These are phyloP conservation scores for Salpingoeca rosetta DNA, from an alignment of 78 protist genomes.

Conservation along the genomic window DNA sequence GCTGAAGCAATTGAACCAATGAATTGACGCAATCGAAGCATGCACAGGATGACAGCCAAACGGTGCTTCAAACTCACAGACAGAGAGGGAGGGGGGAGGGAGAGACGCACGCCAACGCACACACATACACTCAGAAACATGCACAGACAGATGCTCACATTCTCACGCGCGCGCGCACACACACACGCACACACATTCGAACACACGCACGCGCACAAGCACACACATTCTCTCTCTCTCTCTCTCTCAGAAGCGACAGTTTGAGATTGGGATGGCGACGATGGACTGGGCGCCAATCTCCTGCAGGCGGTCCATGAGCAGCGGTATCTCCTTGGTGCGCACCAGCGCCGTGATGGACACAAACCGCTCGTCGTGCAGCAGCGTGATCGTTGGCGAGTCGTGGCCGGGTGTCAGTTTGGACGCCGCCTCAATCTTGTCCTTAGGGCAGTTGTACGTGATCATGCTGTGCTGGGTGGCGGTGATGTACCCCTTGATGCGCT, in stretches of 20 bases:
- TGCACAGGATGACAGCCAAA: no score
- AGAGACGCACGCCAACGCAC: no score
- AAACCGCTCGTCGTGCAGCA: constrained; percentile 5
- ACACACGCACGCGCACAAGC: no score
- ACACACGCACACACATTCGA: no score
- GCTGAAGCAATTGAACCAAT: no score
- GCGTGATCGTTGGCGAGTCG: constrained; percentile 34
- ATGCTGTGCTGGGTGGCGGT: constrained; percentile 8
- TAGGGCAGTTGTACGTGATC: constrained; percentile 27
- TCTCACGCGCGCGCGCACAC: no score
- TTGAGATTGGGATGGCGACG: background rate
- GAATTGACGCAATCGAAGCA: no score
- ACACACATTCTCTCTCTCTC: no score
- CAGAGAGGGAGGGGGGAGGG: no score
- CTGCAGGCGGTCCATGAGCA: background rate
- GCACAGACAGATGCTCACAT: no score
- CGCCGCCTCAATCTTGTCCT: background rate
- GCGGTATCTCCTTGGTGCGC: background rate
- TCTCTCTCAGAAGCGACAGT: background rate
- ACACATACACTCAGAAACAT: no score
- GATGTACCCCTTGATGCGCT: constrained; percentile 38
- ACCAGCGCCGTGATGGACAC: background rate
- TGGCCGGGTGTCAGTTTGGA: constrained; percentile 41
- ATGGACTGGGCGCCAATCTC: background rate
- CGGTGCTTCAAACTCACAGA: no score